Conservation (phyloP, 2,329 filamentous ascomycete species). For the Pseudopyricularia cyperi region DNA sequence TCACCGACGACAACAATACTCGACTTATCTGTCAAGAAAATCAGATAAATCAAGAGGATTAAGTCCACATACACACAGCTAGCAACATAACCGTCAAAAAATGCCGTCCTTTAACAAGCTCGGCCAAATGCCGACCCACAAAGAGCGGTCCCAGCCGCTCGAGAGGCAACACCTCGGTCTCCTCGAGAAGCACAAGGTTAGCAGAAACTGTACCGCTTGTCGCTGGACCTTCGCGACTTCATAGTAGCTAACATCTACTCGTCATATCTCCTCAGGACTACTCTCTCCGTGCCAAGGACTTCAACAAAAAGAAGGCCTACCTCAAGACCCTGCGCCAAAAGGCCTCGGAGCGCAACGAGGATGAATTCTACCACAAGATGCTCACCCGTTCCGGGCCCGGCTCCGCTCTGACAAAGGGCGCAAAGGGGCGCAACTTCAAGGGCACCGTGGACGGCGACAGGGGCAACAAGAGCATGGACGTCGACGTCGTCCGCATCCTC, state of each 20-base stretch:
- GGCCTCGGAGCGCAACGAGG: conserved; percentile 53
- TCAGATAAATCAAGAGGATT: background rate
- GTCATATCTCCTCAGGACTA: conserved; percentile 35
- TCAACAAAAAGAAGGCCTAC: conserved; percentile 50
- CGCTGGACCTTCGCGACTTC: background rate
- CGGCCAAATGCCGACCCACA: conserved; percentile 72
- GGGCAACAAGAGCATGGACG: conserved; percentile 39
- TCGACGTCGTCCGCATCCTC: conserved; percentile 46
- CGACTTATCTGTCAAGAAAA: background rate
- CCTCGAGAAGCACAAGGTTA: conserved; percentile 86
- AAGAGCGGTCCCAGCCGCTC: conserved; percentile 76
- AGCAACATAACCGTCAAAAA: background rate
- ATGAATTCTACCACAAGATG: conserved; percentile 65
- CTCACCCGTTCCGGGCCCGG: conserved; percentile 45
- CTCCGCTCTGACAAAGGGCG: conserved; percentile 24
- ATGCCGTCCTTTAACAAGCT: conserved; percentile 28
- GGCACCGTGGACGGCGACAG: conserved; percentile 45
- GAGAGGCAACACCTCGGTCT: conserved; percentile 80
- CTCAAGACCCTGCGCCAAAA: conserved; percentile 48
- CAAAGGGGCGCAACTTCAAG: conserved; percentile 30
- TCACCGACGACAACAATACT: background rate
- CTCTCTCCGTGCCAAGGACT: conserved; percentile 50
- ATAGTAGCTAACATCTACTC: background rate
- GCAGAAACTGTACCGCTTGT: conserved; percentile 1
- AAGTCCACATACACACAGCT: background rate